Conservation (phyloP, 495 filamentous ascomycete species). For the Penicillium goetzii region DNA sequence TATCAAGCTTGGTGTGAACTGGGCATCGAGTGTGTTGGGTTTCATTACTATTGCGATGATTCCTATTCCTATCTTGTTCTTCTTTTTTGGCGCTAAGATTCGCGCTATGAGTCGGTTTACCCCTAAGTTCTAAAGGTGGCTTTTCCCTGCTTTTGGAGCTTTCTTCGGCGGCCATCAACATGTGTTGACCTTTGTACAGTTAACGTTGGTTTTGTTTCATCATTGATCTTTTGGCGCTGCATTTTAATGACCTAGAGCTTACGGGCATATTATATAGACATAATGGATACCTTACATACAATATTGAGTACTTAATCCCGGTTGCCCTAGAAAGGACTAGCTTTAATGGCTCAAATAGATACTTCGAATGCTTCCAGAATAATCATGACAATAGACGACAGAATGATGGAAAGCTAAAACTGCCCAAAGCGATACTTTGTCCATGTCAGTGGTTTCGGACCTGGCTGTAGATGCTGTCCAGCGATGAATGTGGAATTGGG, state of each 20-base stretch:
- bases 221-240: constrained; percentile 1
- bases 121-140: constrained; percentile 42
- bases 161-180: neutral
- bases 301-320: neutral
- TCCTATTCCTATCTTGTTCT: constrained; percentile 73
- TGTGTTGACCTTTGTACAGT: constrained; percentile 6
- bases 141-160: neutral
- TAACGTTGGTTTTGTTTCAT: constrained; percentile 2
- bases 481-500: neutral
- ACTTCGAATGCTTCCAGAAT: no score
- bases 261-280: constrained; percentile 13
- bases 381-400: no score
- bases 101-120: constrained; percentile 54
- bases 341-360: no score
- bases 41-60: constrained; percentile 67
- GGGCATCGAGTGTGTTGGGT: constrained; percentile 67
- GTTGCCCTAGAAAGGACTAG: neutral
- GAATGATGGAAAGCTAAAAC: no score
- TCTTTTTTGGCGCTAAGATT: constrained; percentile 67
- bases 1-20: constrained; percentile 62
- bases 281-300: constrained; percentile 11
- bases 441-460: neutral
- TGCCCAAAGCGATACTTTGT: no score
- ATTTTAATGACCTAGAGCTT: constrained; percentile 16
- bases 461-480: neutral